Evolutionary conservation across 768 basidiomycete species (phyloP), one percentile per base, ranked within the genome.

Genomic region (Boletus rubropictus): DNA sequence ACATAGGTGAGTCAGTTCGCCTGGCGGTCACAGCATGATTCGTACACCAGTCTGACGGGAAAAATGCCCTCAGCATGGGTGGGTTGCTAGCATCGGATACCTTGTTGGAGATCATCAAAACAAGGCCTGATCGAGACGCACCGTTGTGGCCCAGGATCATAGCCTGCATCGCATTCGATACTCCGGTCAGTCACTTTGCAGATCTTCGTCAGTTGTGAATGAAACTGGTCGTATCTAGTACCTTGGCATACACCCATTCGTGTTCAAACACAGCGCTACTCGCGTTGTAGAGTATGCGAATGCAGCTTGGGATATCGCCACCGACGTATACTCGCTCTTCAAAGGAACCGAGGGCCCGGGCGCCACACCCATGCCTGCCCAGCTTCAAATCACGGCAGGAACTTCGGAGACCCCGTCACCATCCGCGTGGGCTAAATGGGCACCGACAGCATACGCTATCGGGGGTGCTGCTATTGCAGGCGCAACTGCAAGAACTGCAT

Each of bases 111-210:
- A 86, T 96, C 48, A 69, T 79, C 29, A 73, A 77, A 14, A 73
- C 82, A 25, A 74, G 86, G 18, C 81, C 86, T 5, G 82, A 89
- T 53, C 69, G 69, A 41, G 61, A 66, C 10, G 80, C 81, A 3
- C 82, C 86, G 0, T 65, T 95, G 5, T 97, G 93, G 93, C 94
- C 93, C 2, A 82, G 78, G 42, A 86, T 96, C 46, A 77, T 94
- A 20, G 92, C 84, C 1, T 84, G 82, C 51, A 70, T 91, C 39
- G 85, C 92, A 6, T 95, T 86, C 59, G 93, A 97, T 60, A 95
- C 94, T 0, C 94, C 93, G 9, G 92, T 89, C 65, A 58, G 81
- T 62, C 21, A 8, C 38, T 7, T 49, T 44, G 21, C 28, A 24
- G 33, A 15, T 28, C 33, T 21, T 32, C 24, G 18, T 36, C 39